Base-by-base conservation (phyloP, 306 rosid genomes). In the Medicago lupulina region DNA sequence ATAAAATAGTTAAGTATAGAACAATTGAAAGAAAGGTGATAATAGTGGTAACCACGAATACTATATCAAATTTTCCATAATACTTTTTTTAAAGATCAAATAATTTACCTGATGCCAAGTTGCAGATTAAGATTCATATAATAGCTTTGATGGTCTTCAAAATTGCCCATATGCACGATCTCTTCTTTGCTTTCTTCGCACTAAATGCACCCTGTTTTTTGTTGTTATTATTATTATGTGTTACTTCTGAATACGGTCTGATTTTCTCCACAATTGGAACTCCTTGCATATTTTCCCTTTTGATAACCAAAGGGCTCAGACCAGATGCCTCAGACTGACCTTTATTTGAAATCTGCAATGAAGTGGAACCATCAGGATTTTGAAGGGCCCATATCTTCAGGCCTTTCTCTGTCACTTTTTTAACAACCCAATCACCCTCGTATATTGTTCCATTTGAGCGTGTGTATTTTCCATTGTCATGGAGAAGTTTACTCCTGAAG, bases 331-430 rank as follows among this genome's bases (percentile, higher is more conserved):
- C 23, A 21, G 23, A 21, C 23, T 21, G 23, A 21, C 23, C 23
- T 21, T 21, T 21, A 21, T 21, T 21, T 21, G 23, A 21, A 21
- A 21, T 21, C 23, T 21, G 23, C 23, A 21, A 21, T 21, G 23
- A 21, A 21, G 87, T 76, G 60, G 87, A 80, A 65, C 12, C 39
- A 65, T 71, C 16, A 74, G 85, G 74, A 83, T 80, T 85, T 25
- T 39, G 23, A 17, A 55, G 55, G 59, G 54, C 78, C 97, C 94
- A 94, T 46, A 71, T 40, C 17, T 87, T 79, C 46, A 81, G 43
- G 60, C 97, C 98, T 76, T 85, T 86, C 58, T 94, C 98, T 7
- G 86, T 86, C 91, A 85, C 88, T 86, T 89, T 89, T 62, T 94
- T 97, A 47, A 77, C 23, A 21, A 21, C 23, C 84, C 71, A 79